A percentile compares a stretch with the other conserved stretches of the same genome.
These are phyloP conservation scores for Trichosanthes cucumerina DNA, from an alignment of 306 rosid genomes.

Conservation along the genomic window DNA sequence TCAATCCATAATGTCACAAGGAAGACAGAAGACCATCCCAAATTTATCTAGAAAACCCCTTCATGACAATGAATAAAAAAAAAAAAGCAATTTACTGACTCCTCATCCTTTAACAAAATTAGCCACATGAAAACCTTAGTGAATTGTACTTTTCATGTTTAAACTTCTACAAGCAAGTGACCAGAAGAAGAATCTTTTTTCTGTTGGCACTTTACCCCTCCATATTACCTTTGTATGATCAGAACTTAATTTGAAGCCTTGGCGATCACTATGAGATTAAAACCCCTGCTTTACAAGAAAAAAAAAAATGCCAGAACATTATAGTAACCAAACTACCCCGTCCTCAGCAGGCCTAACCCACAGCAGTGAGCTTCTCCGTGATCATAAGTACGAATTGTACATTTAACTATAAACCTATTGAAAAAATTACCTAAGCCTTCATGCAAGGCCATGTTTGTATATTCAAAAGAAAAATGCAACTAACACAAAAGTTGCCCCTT, in stretches of 20 bases:
- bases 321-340: neutral
- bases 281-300: neutral
- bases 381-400: neutral
- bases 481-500: neutral
- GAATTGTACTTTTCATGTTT: neutral
- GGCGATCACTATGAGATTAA: neutral
- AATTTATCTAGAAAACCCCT: neutral
- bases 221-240: neutral
- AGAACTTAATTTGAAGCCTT: neutral
- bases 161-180: neutral
- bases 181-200: neutral
- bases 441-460: neutral
- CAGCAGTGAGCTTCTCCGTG: neutral
- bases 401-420: neutral
- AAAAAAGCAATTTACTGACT: neutral
- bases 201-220: neutral
- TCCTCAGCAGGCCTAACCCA: neutral
- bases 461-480: neutral
- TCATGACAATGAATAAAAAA: neutral
- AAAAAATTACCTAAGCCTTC: neutral
- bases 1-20: neutral
- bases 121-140: neutral
- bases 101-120: neutral
- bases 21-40: neutral
- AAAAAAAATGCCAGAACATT: neutral